Evolutionary conservation across 495 filamentous ascomycete species (phyloP).

Genomic region (Chaetomium fimeti): DNA sequence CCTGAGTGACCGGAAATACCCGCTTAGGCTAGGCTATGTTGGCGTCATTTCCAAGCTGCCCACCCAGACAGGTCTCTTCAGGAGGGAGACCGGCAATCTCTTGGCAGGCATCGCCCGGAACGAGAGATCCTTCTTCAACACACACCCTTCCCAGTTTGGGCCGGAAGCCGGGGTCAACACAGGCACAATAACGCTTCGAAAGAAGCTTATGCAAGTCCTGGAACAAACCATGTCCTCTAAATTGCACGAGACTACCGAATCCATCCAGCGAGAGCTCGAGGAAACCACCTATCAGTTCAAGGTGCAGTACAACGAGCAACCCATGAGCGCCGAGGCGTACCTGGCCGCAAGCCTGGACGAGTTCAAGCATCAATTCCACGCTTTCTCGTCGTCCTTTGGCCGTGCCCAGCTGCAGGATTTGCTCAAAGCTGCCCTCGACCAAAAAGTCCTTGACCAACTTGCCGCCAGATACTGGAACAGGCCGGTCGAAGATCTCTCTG

Average conservation of each 20-base stretch:
- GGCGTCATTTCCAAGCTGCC: slow-evolving; percentile 85
- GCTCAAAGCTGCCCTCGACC: slow-evolving; percentile 88
- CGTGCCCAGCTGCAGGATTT: slow-evolving; percentile 83
- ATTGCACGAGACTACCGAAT: slow-evolving; percentile 80
- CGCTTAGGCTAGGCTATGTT: slow-evolving; percentile 92
- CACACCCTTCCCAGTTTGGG: slow-evolving; percentile 79
- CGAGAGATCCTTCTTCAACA: slow-evolving; percentile 82
- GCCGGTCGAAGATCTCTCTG: slow-evolving; percentile 73
- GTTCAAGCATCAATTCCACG: slow-evolving; percentile 98
- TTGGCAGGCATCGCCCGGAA: slow-evolving; percentile 79
- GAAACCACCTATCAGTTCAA: slow-evolving; percentile 99
- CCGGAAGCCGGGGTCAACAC: slow-evolving; percentile 66
- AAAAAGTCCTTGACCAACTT: slow-evolving; percentile 92
- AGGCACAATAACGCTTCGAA: slow-evolving; percentile 80
- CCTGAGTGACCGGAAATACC: slow-evolving; percentile 86
- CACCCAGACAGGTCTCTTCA: slow-evolving; percentile 71
- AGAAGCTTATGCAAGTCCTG: slow-evolving; percentile 94
- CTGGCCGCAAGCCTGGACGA: slow-evolving; percentile 89
- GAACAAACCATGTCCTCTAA: slow-evolving; percentile 96
- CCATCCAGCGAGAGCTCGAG: slow-evolving; percentile 91
- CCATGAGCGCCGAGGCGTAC: slow-evolving; percentile 92
- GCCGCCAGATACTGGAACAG: slow-evolving; percentile 97
- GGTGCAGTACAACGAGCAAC: slow-evolving; percentile 97
- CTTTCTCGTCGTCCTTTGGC: slow-evolving; percentile 85
- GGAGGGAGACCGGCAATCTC: slow-evolving; percentile 78